Conservation (phyloP, 2,329 filamentous ascomycete genomes). For the Laburnicola sp. region DNA sequence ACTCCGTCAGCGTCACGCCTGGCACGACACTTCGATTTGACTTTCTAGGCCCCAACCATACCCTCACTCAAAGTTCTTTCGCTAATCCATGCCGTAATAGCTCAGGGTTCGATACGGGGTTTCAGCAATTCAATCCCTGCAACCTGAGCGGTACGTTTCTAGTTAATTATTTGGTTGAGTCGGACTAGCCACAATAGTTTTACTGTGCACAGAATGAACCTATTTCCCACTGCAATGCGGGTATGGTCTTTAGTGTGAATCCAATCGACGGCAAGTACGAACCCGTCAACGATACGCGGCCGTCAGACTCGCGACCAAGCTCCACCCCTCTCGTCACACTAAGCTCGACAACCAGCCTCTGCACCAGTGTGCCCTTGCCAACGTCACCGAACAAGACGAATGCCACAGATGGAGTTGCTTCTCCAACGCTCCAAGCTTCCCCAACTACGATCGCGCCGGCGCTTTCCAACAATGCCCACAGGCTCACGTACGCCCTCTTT, state of each 20-base stretch:
- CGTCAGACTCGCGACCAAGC: background rate
- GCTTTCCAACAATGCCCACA: background rate
- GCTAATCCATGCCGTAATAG: slow-evolving; percentile 3
- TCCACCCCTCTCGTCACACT: background rate
- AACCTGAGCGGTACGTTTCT: slow-evolving; percentile 11
- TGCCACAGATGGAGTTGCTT: background rate
- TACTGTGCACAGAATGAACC: slow-evolving; percentile 9
- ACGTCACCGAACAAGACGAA: background rate
- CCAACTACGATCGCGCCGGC: background rate
- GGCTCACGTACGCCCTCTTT: background rate
- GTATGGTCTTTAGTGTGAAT: slow-evolving; percentile 13
- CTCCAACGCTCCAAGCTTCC: background rate
- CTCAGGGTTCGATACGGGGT: slow-evolving; percentile 3
- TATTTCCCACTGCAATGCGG: slow-evolving; percentile 6
- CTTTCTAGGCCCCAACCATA: slow-evolving; percentile 12
- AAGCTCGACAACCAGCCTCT: background rate
- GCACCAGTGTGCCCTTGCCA: background rate
- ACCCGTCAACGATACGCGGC: background rate
- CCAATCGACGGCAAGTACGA: background rate
- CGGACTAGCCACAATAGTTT: slow-evolving; percentile 10
- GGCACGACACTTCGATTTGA: slow-evolving; percentile 12
- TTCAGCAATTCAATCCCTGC: slow-evolving; percentile 6
- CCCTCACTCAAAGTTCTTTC: slow-evolving; percentile 8
- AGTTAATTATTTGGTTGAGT: slow-evolving; percentile 7
- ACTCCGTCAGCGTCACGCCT: slow-evolving; percentile 1